Conservation (phyloP, 352 stramenopile genomes). For the Phytophthora pini region DNA sequence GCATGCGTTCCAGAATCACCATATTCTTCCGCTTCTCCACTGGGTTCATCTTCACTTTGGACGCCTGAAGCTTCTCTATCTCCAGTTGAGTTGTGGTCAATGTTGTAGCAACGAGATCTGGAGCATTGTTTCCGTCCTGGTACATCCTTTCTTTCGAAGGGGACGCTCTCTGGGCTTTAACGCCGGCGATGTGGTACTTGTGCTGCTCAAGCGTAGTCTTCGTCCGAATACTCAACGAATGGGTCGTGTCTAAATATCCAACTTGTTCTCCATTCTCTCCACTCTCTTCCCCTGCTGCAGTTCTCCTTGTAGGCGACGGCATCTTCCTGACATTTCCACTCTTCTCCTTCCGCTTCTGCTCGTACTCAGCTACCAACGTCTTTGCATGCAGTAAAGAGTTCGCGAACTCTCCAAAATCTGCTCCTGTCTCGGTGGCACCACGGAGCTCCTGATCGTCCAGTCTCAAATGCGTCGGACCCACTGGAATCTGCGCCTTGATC, state of each 20-base stretch:
- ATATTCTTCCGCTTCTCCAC: conserved; percentile 68
- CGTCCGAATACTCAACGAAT: conserved; percentile 50
- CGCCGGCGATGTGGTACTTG: conserved; percentile 46
- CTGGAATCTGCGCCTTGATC: conserved; percentile 75
- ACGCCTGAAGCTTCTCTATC: conserved; percentile 3
- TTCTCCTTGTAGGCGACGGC: conserved; percentile 13
- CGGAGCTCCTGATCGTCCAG: conserved; percentile 52
- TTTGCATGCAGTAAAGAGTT: conserved; percentile 61
- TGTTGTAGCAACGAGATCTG: background rate
- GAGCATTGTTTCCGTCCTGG: background rate
- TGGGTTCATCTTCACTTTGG: conserved; percentile 43
- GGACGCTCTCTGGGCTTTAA: conserved; percentile 37
- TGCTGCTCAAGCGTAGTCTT: conserved; percentile 56
- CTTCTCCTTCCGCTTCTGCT: conserved; percentile 42
- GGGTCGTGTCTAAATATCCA: conserved; percentile 68
- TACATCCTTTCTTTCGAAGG: background rate
- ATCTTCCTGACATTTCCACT: conserved; percentile 54
- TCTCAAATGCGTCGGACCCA: conserved; percentile 64
- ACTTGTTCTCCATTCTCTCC: conserved; percentile 29
- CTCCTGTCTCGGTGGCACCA: background rate
- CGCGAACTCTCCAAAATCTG: conserved; percentile 53
- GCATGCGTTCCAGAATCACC: conserved; percentile 76
- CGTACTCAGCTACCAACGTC: conserved; percentile 62
- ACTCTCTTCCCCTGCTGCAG: conserved; percentile 15
- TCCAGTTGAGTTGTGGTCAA: background rate